Percentiles rank a stretch among this genome's conserved stretches.
These are phyloP conservation scores for Globisporangium nunn DNA, from an alignment of 352 stramenopile species.

Conservation along the genomic window DNA sequence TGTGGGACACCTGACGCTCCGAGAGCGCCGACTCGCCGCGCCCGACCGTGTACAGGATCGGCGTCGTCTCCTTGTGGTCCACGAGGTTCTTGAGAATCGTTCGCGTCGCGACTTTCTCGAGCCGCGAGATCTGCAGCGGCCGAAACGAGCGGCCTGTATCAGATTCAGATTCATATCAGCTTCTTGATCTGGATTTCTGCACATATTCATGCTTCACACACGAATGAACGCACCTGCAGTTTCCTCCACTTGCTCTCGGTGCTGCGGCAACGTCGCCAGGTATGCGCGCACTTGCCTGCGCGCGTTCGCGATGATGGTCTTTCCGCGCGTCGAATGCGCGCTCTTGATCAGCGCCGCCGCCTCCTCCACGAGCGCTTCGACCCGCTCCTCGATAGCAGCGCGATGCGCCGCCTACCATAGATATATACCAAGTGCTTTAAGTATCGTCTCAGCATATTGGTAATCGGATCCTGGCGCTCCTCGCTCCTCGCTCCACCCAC, in stretches of 20 bases:
- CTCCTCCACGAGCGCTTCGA: constrained; percentile 33
- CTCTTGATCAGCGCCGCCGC: constrained; percentile 28
- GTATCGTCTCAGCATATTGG: too few relatives aligned
- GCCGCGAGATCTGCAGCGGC: constrained; percentile 24
- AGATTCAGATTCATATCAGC: neutral
- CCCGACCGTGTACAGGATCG: constrained; percentile 33
- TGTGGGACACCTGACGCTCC: constrained; percentile 22
- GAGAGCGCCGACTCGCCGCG: constrained; percentile 32
- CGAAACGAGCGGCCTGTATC: constrained; percentile 8
- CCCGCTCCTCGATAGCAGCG: constrained; percentile 21
- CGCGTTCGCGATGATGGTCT: constrained; percentile 28
- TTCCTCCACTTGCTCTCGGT: constrained; percentile 19
- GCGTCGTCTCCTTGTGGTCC: constrained; percentile 12
- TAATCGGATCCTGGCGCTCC: too few relatives aligned
- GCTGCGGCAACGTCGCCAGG: constrained; percentile 18
- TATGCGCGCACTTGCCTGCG: constrained; percentile 36
- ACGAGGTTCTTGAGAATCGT: constrained; percentile 33
- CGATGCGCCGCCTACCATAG: constrained; percentile 9
- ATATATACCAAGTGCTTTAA: too few relatives aligned
- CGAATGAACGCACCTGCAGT: constrained; percentile 3
- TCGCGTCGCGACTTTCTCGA: constrained; percentile 39
- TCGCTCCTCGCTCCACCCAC: too few relatives aligned
- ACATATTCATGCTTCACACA: neutral
- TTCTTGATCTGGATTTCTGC: neutral
- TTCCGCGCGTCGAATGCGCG: constrained; percentile 20